Percentiles rank a stretch among this genome's conserved stretches.
phyloP scores from a whole-genome alignment of 164 flowering plant species.

The Vitis rupestris region DNA sequence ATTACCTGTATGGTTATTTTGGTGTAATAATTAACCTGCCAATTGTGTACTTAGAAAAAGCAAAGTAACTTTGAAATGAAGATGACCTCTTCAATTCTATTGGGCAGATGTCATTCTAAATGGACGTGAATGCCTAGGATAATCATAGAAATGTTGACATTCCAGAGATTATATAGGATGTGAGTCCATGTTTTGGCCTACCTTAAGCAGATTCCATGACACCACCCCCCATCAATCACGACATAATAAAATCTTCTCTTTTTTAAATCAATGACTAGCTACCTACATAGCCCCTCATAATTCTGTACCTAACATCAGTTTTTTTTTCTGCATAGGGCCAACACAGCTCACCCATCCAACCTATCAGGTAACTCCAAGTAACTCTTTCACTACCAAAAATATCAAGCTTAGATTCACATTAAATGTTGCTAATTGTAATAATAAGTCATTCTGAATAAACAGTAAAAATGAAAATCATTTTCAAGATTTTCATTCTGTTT shows the following conservation, averaged over 20 bases:
- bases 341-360: too few species aligned
- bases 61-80: constrained; percentile 6
- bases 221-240: constrained; percentile 27
- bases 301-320: constrained; percentile 18
- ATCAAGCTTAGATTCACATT: too few species aligned
- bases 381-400: too few species aligned
- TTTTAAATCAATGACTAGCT: constrained; percentile 1
- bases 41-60: neutral
- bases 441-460: too few species aligned
- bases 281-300: constrained; percentile 5
- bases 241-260: constrained; percentile 8
- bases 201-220: constrained; percentile 3
- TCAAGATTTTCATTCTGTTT: too few species aligned
- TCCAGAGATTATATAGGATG: neutral
- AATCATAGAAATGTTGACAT: constrained; percentile 27
- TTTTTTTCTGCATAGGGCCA: neutral
- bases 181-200: constrained; percentile 13
- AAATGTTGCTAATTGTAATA: too few species aligned
- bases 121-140: constrained; percentile 18
- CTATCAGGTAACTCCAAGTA: too few species aligned
- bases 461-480: too few species aligned
- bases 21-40: neutral
- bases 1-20: too few species aligned
- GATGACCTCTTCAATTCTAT: neutral
- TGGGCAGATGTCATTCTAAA: constrained; percentile 24